Conservation (phyloP, 306 rosid species). For the Ceratonia siliqua region DNA sequence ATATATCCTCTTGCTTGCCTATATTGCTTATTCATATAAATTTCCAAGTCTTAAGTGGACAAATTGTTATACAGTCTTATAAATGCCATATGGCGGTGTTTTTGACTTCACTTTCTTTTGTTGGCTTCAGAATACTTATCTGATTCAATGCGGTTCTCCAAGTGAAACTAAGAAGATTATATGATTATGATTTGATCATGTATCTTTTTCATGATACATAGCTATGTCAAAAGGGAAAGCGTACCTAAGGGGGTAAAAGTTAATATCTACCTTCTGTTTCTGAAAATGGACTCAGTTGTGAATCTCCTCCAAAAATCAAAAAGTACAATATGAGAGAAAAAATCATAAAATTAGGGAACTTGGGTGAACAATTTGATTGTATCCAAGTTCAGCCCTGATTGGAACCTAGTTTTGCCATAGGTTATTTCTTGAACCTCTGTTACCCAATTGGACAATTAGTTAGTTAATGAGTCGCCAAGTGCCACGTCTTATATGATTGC, state of each 20-base stretch:
- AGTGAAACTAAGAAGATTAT: background rate
- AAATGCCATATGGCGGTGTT: background rate
- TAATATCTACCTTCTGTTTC: background rate
- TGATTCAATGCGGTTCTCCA: constrained; percentile 27
- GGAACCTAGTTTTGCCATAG: background rate
- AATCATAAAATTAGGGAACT: background rate
- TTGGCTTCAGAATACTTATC: constrained; percentile 15
- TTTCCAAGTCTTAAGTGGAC: background rate
- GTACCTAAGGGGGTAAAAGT: background rate
- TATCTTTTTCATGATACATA: background rate
- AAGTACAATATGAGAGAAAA: background rate
- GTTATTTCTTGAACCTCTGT: constrained; percentile 7
- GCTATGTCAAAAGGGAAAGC: background rate
- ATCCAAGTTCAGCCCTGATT: background rate
- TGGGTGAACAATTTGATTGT: background rate
- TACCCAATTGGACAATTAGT: background rate
- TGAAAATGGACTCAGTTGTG: background rate
- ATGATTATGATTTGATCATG: background rate
- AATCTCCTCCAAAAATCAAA: background rate
- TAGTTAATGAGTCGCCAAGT: background rate
- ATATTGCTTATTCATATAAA: background rate
- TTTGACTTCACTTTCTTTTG: background rate
- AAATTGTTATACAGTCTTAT: background rate
- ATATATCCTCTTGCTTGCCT: background rate
- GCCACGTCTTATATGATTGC: background rate